Conservation (phyloP, 352 stramenopile species). For the Vaucheria bursata region DNA sequence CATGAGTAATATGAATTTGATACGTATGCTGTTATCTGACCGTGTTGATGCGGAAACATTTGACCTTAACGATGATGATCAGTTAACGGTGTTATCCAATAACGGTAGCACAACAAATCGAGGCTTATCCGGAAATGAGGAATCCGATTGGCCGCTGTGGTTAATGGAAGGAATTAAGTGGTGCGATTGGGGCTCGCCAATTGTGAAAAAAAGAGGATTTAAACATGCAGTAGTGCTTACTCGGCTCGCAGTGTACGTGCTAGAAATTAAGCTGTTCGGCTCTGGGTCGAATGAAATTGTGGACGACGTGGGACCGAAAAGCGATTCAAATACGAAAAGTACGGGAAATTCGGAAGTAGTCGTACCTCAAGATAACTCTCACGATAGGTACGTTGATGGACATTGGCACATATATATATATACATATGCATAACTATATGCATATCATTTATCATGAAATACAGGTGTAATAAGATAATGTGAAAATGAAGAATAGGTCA, state of each 20-base stretch:
- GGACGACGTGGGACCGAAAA: background rate
- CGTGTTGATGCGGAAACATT: background rate
- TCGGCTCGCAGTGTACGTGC: background rate
- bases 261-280: background rate
- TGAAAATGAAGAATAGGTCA: too few species aligned
- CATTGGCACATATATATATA: too few species aligned
- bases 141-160: constrained; percentile 3
- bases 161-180: constrained; percentile 2
- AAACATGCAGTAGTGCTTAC: background rate
- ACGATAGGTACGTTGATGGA: background rate
- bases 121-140: background rate
- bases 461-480: too few species aligned
- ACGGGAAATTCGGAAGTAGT: background rate
- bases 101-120: background rate
- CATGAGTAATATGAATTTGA: background rate
- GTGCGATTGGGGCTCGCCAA: background rate
- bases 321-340: background rate
- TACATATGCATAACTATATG: too few species aligned
- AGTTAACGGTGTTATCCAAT: background rate
- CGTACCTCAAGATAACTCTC: background rate
- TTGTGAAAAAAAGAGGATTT: background rate
- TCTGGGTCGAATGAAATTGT: background rate
- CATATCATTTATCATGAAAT: too few species aligned
- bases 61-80: background rate
- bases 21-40: background rate